A percentile compares a stretch with the other conserved stretches of the same genome.
These are phyloP conservation scores for Brassica nigra DNA, from an alignment of 345 rosid species.

Conservation along the genomic window DNA sequence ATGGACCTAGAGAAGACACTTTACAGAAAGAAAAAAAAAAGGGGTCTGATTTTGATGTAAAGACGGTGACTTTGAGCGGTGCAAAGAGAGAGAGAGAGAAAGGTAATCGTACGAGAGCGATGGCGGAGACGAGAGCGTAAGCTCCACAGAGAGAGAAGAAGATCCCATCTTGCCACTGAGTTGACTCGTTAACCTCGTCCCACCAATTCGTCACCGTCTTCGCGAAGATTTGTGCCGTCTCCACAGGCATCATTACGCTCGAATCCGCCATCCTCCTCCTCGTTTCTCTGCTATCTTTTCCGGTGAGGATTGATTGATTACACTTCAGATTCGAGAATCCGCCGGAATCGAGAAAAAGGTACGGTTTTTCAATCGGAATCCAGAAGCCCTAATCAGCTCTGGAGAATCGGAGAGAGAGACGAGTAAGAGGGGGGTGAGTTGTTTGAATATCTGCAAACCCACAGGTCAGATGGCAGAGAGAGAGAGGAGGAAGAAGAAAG, in stretches of 20 bases:
- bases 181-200: conserved; percentile 84
- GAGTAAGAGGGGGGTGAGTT: conserved; percentile 6
- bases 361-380: not conserved
- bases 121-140: conserved; percentile 83
- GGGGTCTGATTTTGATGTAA: not conserved
- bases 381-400: conserved; percentile 20
- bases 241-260: conserved; percentile 34
- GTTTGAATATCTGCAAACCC: conserved; percentile 34
- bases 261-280: conserved; percentile 8
- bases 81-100: not conserved
- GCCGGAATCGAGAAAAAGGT: not conserved
- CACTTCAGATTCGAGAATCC: conserved; percentile 16
- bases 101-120: conserved; percentile 62
- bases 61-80: not conserved
- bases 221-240: conserved; percentile 5
- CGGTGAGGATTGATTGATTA: not conserved
- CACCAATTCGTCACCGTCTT: conserved; percentile 61
- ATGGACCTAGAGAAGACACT: not conserved
- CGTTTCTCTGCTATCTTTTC: not conserved
- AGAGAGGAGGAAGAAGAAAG: conserved; percentile 12
- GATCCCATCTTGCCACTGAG: conserved; percentile 91
- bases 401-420: conserved; percentile 16
- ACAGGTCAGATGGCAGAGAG: conserved; percentile 23
- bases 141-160: conserved; percentile 86
- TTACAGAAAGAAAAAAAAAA: not conserved